Percentiles rank a stretch among this genome's conserved stretches.
These are phyloP conservation scores for Daldinia concentrica DNA, from an alignment of 495 filamentous ascomycete genomes.

Conservation along the genomic window DNA sequence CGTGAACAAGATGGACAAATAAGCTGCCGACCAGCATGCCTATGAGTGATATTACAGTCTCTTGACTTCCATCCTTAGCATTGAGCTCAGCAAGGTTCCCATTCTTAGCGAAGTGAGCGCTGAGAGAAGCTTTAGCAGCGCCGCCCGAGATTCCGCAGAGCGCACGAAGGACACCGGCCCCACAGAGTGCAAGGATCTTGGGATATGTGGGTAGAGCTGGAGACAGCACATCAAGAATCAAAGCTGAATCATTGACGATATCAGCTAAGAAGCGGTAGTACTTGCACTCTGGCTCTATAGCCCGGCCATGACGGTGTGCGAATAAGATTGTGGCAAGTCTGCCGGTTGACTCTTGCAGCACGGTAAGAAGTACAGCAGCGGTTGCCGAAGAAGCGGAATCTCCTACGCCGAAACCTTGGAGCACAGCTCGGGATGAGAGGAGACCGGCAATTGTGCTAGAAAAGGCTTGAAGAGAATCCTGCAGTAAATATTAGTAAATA, in stretches of 20 bases:
- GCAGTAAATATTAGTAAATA: slow-evolving; percentile 2
- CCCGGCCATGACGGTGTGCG: slow-evolving; percentile 82
- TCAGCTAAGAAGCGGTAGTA: slow-evolving; percentile 91
- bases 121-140: slow-evolving; percentile 88
- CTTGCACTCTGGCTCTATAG: slow-evolving; percentile 95
- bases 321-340: slow-evolving; percentile 91
- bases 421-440: slow-evolving; percentile 85
- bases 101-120: slow-evolving; percentile 86
- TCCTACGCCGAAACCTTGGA: slow-evolving; percentile 93
- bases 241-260: slow-evolving; percentile 90
- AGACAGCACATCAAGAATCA: slow-evolving; percentile 88
- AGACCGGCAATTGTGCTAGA: slow-evolving; percentile 91
- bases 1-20: slow-evolving; percentile 78
- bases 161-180: slow-evolving; percentile 78
- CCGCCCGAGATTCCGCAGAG: slow-evolving; percentile 91
- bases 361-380: slow-evolving; percentile 82
- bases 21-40: slow-evolving; percentile 89
- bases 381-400: slow-evolving; percentile 87
- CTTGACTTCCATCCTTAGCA: slow-evolving; percentile 95
- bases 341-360: slow-evolving; percentile 85
- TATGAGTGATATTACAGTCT: slow-evolving; percentile 89
- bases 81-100: slow-evolving; percentile 96
- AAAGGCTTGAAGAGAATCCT: slow-evolving; percentile 94
- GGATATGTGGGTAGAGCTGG: slow-evolving; percentile 75
- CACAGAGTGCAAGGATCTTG: slow-evolving; percentile 75